phyloP scores from a whole-genome alignment of 805 yeast genomes.

The Kuraishia cidri region DNA sequence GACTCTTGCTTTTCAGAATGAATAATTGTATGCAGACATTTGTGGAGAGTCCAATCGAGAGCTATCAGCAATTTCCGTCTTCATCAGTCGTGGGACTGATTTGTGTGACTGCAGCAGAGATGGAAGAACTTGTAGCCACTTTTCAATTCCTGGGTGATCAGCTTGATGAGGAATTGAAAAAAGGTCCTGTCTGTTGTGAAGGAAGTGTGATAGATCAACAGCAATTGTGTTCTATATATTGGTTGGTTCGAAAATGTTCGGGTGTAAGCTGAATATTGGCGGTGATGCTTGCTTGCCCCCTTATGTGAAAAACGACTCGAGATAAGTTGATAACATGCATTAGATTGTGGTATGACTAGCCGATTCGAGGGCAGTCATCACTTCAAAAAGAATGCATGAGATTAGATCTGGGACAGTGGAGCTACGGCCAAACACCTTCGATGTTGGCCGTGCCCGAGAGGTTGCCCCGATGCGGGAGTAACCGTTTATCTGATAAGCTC shows the following conservation, averaged over 20 bases:
- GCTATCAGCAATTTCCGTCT: slow-evolving; percentile 27
- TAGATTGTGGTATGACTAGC: too few relatives aligned
- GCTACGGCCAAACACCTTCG: not conserved
- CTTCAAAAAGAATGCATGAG: not conserved
- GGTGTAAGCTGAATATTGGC: slow-evolving; percentile 23
- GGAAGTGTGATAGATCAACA: slow-evolving; percentile 26
- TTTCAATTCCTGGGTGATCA: slow-evolving; percentile 20
- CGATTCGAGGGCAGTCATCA: too few relatives aligned
- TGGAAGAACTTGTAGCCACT: slow-evolving; percentile 13
- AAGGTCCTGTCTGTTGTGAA: slow-evolving; percentile 18
- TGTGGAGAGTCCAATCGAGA: slow-evolving; percentile 12
- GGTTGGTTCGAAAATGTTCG: slow-evolving; percentile 30
- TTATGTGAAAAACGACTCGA: not conserved
- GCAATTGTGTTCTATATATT: slow-evolving; percentile 21
- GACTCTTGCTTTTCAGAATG: slow-evolving; percentile 10
- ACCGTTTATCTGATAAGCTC: too few relatives aligned
- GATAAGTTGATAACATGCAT: not conserved
- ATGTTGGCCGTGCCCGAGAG: not conserved
- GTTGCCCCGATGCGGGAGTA: too few relatives aligned
- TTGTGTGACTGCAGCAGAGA: slow-evolving; percentile 13
- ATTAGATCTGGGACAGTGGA: not conserved
- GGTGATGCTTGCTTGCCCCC: slow-evolving; percentile 3
- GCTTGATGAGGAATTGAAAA: slow-evolving; percentile 18
- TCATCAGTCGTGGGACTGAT: slow-evolving; percentile 25
- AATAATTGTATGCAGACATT: slow-evolving; percentile 12